phyloP scores from a whole-genome alignment of 768 basidiomycete genomes.

The Clathrus columnatus region DNA sequence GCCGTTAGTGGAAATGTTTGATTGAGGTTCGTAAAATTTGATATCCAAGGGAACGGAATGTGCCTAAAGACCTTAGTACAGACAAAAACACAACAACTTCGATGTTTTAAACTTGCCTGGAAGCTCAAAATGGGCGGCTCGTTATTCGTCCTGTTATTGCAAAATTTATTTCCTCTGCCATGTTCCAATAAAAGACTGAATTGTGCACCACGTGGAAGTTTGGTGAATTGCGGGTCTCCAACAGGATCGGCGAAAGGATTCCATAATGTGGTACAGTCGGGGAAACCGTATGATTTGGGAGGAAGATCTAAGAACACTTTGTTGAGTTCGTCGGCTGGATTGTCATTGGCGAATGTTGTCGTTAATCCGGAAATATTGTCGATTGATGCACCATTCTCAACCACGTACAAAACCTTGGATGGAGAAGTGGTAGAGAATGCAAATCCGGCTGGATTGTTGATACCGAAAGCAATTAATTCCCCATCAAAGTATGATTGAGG shows the following conservation, averaged over 20 bases:
- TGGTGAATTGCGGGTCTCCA: constrained; percentile 30
- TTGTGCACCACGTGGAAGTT: constrained; percentile 26
- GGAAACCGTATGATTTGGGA: constrained; percentile 30
- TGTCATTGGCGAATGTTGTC: constrained; percentile 34
- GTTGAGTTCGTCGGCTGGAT: constrained; percentile 35
- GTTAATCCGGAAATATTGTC: constrained; percentile 33
- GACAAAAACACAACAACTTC: not conserved
- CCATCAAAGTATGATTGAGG: constrained; percentile 17
- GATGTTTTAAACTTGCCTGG: constrained; percentile 28
- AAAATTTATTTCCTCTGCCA: constrained; percentile 27
- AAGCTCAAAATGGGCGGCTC: constrained; percentile 30
- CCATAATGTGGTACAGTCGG: constrained; percentile 37
- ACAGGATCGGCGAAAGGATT: constrained; percentile 33
- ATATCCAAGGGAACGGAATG: constrained; percentile 41
- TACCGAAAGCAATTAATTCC: constrained; percentile 32
- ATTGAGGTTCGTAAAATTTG: constrained; percentile 28
- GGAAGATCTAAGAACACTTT: constrained; percentile 15
- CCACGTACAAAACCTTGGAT: constrained; percentile 23
- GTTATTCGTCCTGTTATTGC: constrained; percentile 27
- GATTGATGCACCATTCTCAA: constrained; percentile 39
- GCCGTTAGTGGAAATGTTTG: constrained; percentile 12
- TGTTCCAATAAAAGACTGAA: constrained; percentile 31
- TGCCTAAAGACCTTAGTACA: constrained; percentile 26
- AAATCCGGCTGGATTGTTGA: constrained; percentile 37
- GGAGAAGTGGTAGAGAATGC: constrained; percentile 23